Evolutionary conservation across 2,329 filamentous ascomycete genomes (phyloP), one percentile per base, ranked within the genome.

Genomic region (Cryphonectria carpinicola): DNA sequence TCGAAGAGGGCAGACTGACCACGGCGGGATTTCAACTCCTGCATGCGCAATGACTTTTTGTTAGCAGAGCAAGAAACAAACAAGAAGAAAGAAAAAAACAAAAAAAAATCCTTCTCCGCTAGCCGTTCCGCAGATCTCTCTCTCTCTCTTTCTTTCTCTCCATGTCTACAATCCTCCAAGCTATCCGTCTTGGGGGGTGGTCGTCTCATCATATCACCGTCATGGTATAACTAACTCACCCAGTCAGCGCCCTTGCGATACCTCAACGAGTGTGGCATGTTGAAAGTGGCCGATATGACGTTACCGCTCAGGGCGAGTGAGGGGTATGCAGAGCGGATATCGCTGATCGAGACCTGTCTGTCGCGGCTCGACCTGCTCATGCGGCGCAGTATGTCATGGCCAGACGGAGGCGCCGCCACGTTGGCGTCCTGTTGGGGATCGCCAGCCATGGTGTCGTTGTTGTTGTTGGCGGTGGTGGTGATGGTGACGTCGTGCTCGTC

Each of bases 1-100:
- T 98, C 94, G 81, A 97, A 97, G 46, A 98, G 87, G 22, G 95
- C 94, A 17, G 95, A 98, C 71, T 95, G 95, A 69, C 95, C 95
- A 72, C 92, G 92, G 37, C 95, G 92, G 72, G 90, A 85, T 76
- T 89, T 89, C 69, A 98, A 83, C 78, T 93, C 89, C 93, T 95
- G 73, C 35, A 68, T 14, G 25, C 25, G 25, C 11, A 17, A 35
- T 3, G 19, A 32, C 17, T 17, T 35, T 35, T 4, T 4, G 41
- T 70, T 43, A 70, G 68, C 61, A 68, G 13, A 14, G 19, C 32
- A 14, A 39, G 11, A n/a, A n/a, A 7, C 10, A 67, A 37, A 13
- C 22, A 25, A 28, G 7, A 56, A 28, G 7, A 56, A 14, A 39
- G 11, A n/a, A n/a, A 7, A 6, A 67, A 37, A 13, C 22, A 25